Percentiles rank a stretch among this genome's conserved stretches.
These are phyloP conservation scores for Pistacia atlantica DNA, from an alignment of 345 rosid species.

Conservation along the genomic window DNA sequence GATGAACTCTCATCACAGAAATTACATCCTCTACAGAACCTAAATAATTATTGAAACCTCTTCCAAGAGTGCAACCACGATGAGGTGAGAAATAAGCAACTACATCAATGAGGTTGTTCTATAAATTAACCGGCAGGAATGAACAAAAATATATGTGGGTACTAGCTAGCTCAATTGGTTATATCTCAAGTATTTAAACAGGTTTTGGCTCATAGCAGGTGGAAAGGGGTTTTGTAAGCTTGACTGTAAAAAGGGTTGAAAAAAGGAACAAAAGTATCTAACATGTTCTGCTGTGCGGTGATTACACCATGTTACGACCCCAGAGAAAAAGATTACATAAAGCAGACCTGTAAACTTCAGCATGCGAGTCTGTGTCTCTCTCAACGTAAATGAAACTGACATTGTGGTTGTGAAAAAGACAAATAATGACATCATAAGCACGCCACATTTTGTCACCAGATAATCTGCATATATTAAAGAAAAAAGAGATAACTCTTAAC, in stretches of 20 bases:
- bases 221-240: too few species aligned
- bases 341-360: conserved; percentile 85
- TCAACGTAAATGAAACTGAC: conserved; percentile 97
- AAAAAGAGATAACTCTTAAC: conserved; percentile 16
- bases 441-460: conserved; percentile 96
- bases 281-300: neutral
- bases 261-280: neutral
- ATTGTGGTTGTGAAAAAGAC: conserved; percentile 98
- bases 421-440: conserved; percentile 98
- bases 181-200: too few species aligned
- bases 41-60: conserved; percentile 16
- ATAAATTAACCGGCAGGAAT: neutral
- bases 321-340: conserved; percentile 22
- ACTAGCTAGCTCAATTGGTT: too few species aligned
- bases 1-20: too few species aligned
- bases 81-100: conserved; percentile 6
- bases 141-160: too few species aligned
- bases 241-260: too few species aligned
- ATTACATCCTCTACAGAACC: neutral
- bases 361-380: conserved; percentile 99
- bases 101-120: neutral
- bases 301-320: conserved; percentile 11
- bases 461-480: conserved; percentile 63
- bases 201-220: too few species aligned
- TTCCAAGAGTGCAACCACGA: conserved; percentile 9